Conservation (phyloP, 2,329 filamentous ascomycete species). For the Botrytis medusae region DNA sequence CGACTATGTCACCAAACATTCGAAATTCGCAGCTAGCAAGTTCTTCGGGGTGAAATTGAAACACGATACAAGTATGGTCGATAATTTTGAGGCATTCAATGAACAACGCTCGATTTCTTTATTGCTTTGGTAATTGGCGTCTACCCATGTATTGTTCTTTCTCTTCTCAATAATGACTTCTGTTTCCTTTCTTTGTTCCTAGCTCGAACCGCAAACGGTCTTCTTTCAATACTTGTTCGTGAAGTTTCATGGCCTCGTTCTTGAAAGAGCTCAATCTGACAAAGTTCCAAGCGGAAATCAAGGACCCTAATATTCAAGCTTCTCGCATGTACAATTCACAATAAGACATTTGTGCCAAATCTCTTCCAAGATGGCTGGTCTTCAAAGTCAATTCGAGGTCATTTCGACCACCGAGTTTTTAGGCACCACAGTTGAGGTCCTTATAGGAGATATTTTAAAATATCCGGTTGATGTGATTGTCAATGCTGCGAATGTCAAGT, state of each 20-base stretch:
- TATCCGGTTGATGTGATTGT: constrained; percentile 16
- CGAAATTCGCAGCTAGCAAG: background rate
- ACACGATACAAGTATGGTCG: background rate
- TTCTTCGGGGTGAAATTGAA: background rate
- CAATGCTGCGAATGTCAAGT: background rate
- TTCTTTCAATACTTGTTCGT: constrained; percentile 10
- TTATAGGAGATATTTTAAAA: background rate
- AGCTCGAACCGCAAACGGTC: constrained; percentile 10
- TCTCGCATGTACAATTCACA: background rate
- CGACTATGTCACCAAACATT: background rate
- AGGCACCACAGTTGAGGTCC: constrained; percentile 6
- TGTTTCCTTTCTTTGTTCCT: constrained; percentile 2
- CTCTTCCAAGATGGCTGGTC: constrained; percentile 1
- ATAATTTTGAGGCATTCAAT: background rate
- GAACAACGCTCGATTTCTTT: background rate
- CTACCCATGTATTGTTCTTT: background rate
- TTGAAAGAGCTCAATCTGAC: background rate
- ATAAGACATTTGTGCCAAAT: background rate
- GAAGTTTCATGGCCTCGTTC: background rate
- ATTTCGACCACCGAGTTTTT: background rate
- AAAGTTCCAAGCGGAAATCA: background rate
- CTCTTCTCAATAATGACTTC: background rate
- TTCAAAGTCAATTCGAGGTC: background rate
- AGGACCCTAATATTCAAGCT: background rate
- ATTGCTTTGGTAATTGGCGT: background rate